These are phyloP conservation scores for Aegle marmelos DNA, from an alignment of 345 rosid species.

Conservation along the genomic window DNA sequence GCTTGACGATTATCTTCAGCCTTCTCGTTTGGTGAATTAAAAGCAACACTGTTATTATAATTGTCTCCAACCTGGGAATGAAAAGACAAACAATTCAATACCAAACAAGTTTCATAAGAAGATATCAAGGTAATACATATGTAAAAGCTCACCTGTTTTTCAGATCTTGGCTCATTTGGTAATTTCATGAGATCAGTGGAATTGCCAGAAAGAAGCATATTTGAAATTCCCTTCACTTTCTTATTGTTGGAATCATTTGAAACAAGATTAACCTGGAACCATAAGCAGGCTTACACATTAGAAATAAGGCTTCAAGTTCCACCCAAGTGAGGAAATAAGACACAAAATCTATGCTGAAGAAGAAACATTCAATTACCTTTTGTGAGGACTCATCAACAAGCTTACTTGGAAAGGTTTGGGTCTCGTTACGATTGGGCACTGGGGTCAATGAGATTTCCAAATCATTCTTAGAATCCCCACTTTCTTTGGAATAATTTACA, in stretches of 20 bases:
- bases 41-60: conserved; percentile 7
- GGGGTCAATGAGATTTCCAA: conserved; percentile 1
- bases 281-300: conserved; percentile 17
- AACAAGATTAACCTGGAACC: conserved; percentile 30
- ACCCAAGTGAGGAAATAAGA: background rate
- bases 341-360: background rate
- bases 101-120: background rate
- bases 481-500: conserved; percentile 14
- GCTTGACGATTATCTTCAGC: conserved; percentile 25
- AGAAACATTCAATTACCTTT: conserved; percentile 40
- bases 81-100: conserved; percentile 26
- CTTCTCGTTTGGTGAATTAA: conserved; percentile 20
- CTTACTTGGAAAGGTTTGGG: conserved; percentile 12
- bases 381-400: conserved; percentile 21
- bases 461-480: conserved; percentile 18
- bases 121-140: background rate
- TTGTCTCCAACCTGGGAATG: conserved; percentile 33
- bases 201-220: conserved; percentile 7
- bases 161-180: conserved; percentile 17
- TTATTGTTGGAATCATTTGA: conserved; percentile 14
- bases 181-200: conserved; percentile 7
- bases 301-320: conserved; percentile 5
- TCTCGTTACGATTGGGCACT: background rate
- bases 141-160: conserved; percentile 26
- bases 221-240: conserved; percentile 2